Conservation (phyloP, 108 stramenopile species). For the Aurantiochytrium sp. region DNA sequence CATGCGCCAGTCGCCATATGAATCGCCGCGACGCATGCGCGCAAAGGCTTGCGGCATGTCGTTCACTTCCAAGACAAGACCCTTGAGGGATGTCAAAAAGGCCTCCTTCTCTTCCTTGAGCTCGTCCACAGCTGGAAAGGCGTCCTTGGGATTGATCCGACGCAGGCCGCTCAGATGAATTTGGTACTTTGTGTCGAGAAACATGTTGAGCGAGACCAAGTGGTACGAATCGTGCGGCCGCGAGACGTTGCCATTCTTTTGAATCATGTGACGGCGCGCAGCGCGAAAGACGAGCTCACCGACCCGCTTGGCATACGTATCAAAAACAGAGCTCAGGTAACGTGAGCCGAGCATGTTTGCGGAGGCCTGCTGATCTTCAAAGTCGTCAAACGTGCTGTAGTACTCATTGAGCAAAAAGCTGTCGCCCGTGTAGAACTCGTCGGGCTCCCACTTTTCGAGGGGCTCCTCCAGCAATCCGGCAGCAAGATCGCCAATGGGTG, state of each 20-base stretch:
- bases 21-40: slow-evolving; percentile 15
- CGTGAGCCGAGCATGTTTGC: not conserved
- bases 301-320: not conserved
- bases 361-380: not conserved
- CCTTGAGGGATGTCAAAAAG: not conserved
- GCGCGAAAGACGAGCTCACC: not conserved
- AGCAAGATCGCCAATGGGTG: not conserved
- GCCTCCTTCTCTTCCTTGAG: slow-evolving; percentile 11
- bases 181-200: not conserved
- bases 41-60: not conserved
- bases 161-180: not conserved
- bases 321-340: not conserved
- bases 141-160: not conserved
- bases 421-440: slow-evolving; percentile 5
- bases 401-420: not conserved
- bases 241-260: not conserved
- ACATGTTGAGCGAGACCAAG: not conserved
- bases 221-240: not conserved
- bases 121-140: not conserved
- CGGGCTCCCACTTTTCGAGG: not conserved
- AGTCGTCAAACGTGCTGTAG: not conserved
- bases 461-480: not conserved
- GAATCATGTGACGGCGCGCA: not conserved
- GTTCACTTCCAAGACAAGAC: not conserved
- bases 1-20: not conserved